Base-by-base conservation (phyloP, 305 asterid species). In the Striga hermonthica region DNA sequence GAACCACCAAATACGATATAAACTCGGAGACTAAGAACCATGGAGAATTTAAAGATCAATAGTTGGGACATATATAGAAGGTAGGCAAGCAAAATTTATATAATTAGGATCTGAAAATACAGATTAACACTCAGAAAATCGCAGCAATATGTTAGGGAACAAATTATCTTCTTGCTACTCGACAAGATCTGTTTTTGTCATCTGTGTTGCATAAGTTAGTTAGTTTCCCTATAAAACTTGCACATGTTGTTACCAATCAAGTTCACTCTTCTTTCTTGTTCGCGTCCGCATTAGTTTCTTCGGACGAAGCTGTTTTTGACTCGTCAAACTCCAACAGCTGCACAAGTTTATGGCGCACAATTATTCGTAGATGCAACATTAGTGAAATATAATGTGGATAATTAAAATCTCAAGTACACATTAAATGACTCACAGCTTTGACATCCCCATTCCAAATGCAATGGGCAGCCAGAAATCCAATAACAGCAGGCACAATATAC, bases 321-420 rank as follows among this genome's bases (percentile, higher is more conserved):
- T 87, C 95, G 3, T 84, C 82, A 16, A 87, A 84, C 70, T 77
- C 91, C 88, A 87, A 78, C 79, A 87, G 70, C 95, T 87, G 85
- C 75, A 66, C 50, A 60, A 60, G 6, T 39, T 4, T n/a, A 44
- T 44, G 50, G 11, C 12, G 11, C 50, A 53, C 28, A 9, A 54
- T 54, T 53, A 40, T 40, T 40, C 45, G 45, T 5, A 40, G 31
- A 22, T 22, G 31, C 31, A 22, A 22, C 31, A 22, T 22, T 22
- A 22, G 31, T 7, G 6, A 14, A 6, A 10, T 4, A 4, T 7
- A 28, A 1, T 0, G 35, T 50, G 34, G 16, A 0, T 50, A 15
- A 9, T 41, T 5, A 14, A 50, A 52, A 52, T 35, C 14, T 49
- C 31, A 22, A 22, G 31, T 22, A 22, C 1, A 22, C 31, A 22